Base-by-base conservation (phyloP, 306 rosid genomes). In the Lotus japonicus region DNA sequence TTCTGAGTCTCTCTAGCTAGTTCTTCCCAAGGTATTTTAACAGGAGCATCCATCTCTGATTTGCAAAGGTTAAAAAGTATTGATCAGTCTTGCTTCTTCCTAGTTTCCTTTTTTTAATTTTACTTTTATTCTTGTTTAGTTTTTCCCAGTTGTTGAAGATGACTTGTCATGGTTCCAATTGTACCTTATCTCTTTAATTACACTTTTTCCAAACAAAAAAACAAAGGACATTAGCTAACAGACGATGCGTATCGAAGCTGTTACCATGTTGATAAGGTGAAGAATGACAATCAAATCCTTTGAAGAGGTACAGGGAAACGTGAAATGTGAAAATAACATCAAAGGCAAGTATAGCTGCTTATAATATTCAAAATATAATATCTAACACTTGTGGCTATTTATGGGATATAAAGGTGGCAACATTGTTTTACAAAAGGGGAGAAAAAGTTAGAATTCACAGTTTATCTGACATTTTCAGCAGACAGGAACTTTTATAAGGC, bases 41-140 rank as follows among this genome's bases (percentile, higher is more conserved):
- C 19, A 39, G 53, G 18, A 62, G 33, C 68, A 45, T 45, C 49
- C 26, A 70, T 17, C 67, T 57, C 46, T 33, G 43, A 58, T 36
- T 16, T 44, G 46, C 48, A 58, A 70, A 70, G 36, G 28, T n/a
- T n/a, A n/a, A n/a, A n/a, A n/a, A n/a, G n/a, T 28, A 70, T 43
- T 57, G 19, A 26, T 49, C 65, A 56, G 14, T 46, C 45, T 16
- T 26, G 66, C 57, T 44, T 15, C 31, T 21, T 41, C 68, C 39
- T 23, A 33, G 42, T 46, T 48, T 46, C 59, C 52, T 58, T 70
- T 46, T 14, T 59, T 46, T n/a, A 64, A 23, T 45, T 64, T n/a
- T 44, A 21, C 70, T 44, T 13, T 18, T 13, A 12, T 18, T 38
- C 5, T n/a, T 17, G 0, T 59, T 59, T 5, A 18, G 50, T 36